These are phyloP conservation scores for Lobosporangium transversale DNA, from an alignment of 192 early-diverging fungal genomes.

Conservation along the genomic window DNA sequence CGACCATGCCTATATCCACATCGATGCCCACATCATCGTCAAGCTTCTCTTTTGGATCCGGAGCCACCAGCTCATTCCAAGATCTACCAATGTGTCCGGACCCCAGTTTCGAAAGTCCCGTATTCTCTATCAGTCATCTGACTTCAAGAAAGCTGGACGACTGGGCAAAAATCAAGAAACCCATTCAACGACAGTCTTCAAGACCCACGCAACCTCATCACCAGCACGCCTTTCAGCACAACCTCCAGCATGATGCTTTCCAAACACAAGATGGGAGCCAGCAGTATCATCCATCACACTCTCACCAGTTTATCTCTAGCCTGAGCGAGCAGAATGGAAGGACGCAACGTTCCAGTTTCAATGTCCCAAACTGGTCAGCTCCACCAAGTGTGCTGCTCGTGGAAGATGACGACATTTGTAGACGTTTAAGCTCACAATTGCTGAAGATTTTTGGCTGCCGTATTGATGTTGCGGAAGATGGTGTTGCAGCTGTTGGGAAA, in stretches of 20 bases:
- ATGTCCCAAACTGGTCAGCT: conserved; percentile 52
- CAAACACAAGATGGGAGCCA: not conserved
- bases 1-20: not conserved
- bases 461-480: conserved; percentile 74
- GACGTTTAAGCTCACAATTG: conserved; percentile 57
- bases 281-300: conserved; percentile 5
- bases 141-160: conserved; percentile 33
- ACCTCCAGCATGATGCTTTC: conserved; percentile 6
- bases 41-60: conserved; percentile 1
- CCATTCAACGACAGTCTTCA: not conserved
- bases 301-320: conserved; percentile 2
- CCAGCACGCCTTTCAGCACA: conserved; percentile 1
- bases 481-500: conserved; percentile 71
- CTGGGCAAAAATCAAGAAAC: conserved; percentile 16
- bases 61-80: conserved; percentile 6
- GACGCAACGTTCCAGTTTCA: conserved; percentile 3
- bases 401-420: conserved; percentile 70
- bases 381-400: conserved; percentile 70
- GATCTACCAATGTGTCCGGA: conserved; percentile 36
- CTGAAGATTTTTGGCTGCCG: conserved; percentile 71
- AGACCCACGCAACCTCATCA: not conserved
- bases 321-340: not conserved
- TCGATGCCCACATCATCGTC: conserved; percentile 3
- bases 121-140: conserved; percentile 11
- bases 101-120: conserved; percentile 26